phyloP scores from a whole-genome alignment of 225 moss, liverwort and hornwort genomes.

The Thuidium tamariscinum region DNA sequence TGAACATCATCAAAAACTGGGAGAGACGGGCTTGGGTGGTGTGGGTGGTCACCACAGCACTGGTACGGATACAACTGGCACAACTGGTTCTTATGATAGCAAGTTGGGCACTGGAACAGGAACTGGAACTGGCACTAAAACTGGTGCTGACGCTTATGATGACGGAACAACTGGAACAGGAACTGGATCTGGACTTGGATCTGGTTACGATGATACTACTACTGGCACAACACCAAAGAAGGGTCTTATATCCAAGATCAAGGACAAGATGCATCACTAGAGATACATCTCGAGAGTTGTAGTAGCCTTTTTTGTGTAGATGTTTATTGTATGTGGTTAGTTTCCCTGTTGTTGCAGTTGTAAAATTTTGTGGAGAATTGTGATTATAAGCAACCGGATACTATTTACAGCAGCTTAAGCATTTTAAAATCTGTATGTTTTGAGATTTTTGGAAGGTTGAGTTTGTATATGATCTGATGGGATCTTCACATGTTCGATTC shows the following conservation, averaged over 20 bases:
- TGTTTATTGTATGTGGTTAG: too few species aligned
- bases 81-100: not conserved
- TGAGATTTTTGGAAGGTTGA: not conserved
- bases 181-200: not conserved
- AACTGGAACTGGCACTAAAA: not conserved
- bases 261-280: conserved; percentile 20
- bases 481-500: not conserved
- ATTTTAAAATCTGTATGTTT: too few species aligned
- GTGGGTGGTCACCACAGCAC: not conserved
- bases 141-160: not conserved
- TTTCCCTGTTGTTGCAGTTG: not conserved
- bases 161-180: not conserved
- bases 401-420: not conserved
- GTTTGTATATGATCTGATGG: not conserved
- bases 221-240: not conserved
- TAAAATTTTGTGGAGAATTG: not conserved
- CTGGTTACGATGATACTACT: not conserved
- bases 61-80: not conserved
- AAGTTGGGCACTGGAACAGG: not conserved
- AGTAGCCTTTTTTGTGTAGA: not conserved
- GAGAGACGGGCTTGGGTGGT: not conserved
- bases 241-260: conserved; percentile 7
- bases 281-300: not conserved
- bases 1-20: not conserved
- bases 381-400: not conserved